phyloP scores from a whole-genome alignment of 192 early-diverging fungal species.

The Phycomyces nitens region DNA sequence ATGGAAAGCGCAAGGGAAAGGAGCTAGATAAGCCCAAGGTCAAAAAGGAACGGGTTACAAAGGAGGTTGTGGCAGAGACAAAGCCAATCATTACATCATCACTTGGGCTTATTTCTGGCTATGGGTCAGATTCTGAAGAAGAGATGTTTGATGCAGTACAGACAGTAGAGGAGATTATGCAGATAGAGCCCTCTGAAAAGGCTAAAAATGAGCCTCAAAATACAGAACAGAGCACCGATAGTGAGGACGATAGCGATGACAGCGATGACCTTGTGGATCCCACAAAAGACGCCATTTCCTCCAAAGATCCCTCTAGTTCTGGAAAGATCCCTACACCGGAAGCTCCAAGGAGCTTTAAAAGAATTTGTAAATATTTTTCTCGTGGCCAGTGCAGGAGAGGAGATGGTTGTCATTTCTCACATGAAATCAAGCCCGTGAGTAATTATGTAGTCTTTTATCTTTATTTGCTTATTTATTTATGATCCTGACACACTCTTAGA shows the following conservation, averaged over 20 bases:
- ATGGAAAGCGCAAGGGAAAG: constrained; percentile 3
- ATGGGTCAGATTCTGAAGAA: constrained; percentile 31
- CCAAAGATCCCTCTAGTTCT: constrained; percentile 42
- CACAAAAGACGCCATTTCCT: constrained; percentile 44
- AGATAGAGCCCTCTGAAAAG: too few relatives aligned
- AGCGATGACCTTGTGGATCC: constrained; percentile 42
- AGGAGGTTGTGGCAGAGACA: not conserved
- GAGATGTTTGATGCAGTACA: too few relatives aligned
- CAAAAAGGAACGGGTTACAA: not conserved
- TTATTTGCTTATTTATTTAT: not conserved
- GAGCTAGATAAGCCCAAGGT: not conserved
- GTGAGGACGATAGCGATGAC: constrained; percentile 23
- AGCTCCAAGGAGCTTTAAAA: constrained; percentile 14
- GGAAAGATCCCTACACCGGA: constrained; percentile 32
- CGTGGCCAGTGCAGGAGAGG: constrained; percentile 39
- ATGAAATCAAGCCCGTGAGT: constrained; percentile 24
- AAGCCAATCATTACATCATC: not conserved
- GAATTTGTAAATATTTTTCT: constrained; percentile 42
- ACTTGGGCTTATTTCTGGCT: constrained; percentile 18
- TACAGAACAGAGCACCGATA: constrained; percentile 20
- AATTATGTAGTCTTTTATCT: not conserved
- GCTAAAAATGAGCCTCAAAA: constrained; percentile 11
- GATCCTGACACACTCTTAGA: constrained; percentile 1
- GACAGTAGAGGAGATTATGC: too few relatives aligned
- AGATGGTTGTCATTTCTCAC: constrained; percentile 42